phyloP scores from a whole-genome alignment of 352 stramenopile species.

The Globisporangium middletonii region DNA sequence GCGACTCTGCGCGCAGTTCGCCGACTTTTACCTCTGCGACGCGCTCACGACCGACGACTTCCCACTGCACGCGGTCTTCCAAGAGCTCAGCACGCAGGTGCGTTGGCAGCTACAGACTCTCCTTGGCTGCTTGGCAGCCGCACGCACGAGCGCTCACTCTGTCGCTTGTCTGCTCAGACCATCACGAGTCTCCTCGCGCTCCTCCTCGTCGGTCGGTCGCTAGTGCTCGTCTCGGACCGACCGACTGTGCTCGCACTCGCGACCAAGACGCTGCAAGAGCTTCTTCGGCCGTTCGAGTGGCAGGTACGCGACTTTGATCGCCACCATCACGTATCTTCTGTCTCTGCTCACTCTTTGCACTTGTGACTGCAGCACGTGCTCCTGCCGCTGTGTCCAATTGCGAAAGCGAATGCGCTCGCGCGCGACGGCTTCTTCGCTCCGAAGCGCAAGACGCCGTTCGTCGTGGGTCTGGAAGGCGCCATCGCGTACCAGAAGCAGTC shows the following conservation, averaged over 20 bases:
- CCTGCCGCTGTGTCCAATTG: slow-evolving; percentile 43
- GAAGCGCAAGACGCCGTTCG: slow-evolving; percentile 24
- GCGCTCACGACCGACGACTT: slow-evolving; percentile 12
- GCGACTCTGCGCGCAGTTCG: slow-evolving; percentile 23
- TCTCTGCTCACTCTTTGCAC: no score
- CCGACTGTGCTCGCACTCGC: slow-evolving; percentile 30
- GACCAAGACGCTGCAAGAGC: slow-evolving; percentile 26
- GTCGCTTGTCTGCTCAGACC: slow-evolving; percentile 21
- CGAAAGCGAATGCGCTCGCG: slow-evolving; percentile 24
- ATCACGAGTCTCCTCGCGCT: slow-evolving; percentile 36
- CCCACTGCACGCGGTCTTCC: slow-evolving; percentile 34
- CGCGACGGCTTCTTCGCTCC: slow-evolving; percentile 30
- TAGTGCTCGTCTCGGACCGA: slow-evolving; percentile 52
- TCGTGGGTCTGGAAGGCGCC: slow-evolving; percentile 48
- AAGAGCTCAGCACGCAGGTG: slow-evolving; percentile 58
- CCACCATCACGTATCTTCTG: no score
- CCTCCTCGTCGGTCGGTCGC: slow-evolving; percentile 42
- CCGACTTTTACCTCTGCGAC: slow-evolving; percentile 28
- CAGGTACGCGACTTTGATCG: slow-evolving; percentile 15
- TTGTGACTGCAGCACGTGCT: slow-evolving; percentile 34
- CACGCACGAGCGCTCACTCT: not conserved
- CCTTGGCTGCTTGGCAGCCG: not conserved
- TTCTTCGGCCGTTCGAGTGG: slow-evolving; percentile 58
- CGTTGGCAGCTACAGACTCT: not conserved
- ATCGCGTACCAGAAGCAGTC: slow-evolving; percentile 42